phyloP scores from a whole-genome alignment of 2,329 filamentous ascomycete species.

The Fusarium nelsonii region DNA sequence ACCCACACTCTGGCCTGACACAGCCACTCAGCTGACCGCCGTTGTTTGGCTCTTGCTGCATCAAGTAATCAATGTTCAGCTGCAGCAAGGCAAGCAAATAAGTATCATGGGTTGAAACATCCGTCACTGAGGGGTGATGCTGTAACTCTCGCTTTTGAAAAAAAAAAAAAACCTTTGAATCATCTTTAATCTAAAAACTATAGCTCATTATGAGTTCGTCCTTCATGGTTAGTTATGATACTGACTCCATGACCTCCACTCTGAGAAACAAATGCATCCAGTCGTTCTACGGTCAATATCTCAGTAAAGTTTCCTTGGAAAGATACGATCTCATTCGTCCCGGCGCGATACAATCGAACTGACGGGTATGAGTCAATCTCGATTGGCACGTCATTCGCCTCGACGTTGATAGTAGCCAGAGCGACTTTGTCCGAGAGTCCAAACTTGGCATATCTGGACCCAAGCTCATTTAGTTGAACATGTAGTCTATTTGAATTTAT shows the following conservation, averaged over 20 bases:
- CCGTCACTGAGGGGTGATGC: too few relatives aligned
- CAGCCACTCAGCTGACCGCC: too few relatives aligned
- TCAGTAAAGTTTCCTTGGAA: not conserved
- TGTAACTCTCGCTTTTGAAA: too few relatives aligned
- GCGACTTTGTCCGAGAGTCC: not conserved
- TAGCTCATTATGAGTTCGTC: not conserved
- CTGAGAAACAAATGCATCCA: not conserved
- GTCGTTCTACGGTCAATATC: not conserved
- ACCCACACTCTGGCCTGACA: too few relatives aligned
- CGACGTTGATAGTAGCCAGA: not conserved
- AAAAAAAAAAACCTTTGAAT: too few relatives aligned
- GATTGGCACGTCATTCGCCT: slow-evolving; percentile 1
- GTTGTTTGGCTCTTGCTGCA: too few relatives aligned
- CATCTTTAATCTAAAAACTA: not conserved
- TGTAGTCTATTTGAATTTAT: not conserved
- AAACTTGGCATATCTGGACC: not conserved
- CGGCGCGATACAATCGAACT: not conserved
- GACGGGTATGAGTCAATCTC: slow-evolving; percentile 12
- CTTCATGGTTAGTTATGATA: not conserved
- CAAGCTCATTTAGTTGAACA: not conserved
- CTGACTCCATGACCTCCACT: not conserved
- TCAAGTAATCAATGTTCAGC: too few relatives aligned
- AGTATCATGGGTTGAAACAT: too few relatives aligned
- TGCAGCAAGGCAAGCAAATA: too few relatives aligned
- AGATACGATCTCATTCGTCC: not conserved